phyloP scores from a whole-genome alignment of 768 basidiomycete species.

The Calocybe cyanea region DNA sequence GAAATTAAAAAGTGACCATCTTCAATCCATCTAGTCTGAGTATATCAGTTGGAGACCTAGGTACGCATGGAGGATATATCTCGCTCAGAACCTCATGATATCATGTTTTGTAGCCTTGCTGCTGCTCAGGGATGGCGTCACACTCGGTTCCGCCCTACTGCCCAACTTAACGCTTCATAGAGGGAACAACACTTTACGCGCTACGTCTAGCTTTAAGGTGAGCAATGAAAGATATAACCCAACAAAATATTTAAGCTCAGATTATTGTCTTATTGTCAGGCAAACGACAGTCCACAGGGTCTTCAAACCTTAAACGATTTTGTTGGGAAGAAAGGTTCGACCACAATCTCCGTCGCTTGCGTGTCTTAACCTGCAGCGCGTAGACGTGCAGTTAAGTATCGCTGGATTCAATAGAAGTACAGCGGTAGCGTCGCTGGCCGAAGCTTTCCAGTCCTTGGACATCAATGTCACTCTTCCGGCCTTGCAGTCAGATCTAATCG shows the following conservation, averaged over 20 bases:
- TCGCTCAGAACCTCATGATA: background rate
- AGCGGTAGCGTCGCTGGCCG: slow-evolving; percentile 48
- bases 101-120: slow-evolving; percentile 42
- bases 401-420: slow-evolving; percentile 60
- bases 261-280: slow-evolving; percentile 33
- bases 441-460: slow-evolving; percentile 58
- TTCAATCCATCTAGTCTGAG: slow-evolving; percentile 67
- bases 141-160: slow-evolving; percentile 58
- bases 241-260: background rate
- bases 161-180: slow-evolving; percentile 55
- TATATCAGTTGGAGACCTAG: slow-evolving; percentile 57
- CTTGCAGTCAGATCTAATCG: slow-evolving; percentile 52
- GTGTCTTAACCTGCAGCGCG: no score
- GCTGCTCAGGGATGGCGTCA: slow-evolving; percentile 44
- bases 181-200: slow-evolving; percentile 55
- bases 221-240: slow-evolving; percentile 19
- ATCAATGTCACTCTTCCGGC: slow-evolving; percentile 58
- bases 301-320: slow-evolving; percentile 64
- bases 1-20: slow-evolving; percentile 44
- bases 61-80: slow-evolving; percentile 30
- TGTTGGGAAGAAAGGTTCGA: slow-evolving; percentile 51
- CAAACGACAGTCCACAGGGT: slow-evolving; percentile 59
- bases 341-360: background rate
- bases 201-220: slow-evolving; percentile 50
- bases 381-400: slow-evolving; percentile 57